phyloP scores from a whole-genome alignment of 2,329 filamentous ascomycete species.

The Xylariaceae sp. region DNA sequence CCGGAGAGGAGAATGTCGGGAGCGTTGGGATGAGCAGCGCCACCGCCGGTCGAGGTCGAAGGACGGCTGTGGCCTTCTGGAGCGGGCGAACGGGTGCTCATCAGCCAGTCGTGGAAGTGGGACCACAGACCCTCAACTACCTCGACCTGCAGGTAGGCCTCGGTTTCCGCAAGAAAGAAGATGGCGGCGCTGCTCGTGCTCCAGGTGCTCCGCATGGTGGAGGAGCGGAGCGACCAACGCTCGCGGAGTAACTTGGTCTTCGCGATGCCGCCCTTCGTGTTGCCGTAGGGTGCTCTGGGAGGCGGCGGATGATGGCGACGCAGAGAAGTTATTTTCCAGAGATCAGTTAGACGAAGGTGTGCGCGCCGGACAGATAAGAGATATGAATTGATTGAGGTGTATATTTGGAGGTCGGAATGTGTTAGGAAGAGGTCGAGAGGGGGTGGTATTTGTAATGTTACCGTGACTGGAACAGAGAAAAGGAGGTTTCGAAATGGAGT shows the following conservation, averaged over 20 bases:
- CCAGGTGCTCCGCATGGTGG: slow-evolving; percentile 82
- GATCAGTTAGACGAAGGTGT: slow-evolving; percentile 79
- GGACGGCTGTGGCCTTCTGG: slow-evolving; percentile 26
- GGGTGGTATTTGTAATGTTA: slow-evolving; percentile 75
- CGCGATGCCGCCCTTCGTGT: slow-evolving; percentile 63
- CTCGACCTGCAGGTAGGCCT: slow-evolving; percentile 88
- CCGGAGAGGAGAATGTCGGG: no score
- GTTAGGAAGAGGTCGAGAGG: slow-evolving; percentile 89
- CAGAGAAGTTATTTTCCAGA: slow-evolving; percentile 85
- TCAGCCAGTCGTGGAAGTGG: slow-evolving; percentile 78
- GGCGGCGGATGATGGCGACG: slow-evolving; percentile 79
- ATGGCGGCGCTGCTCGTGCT: slow-evolving; percentile 85
- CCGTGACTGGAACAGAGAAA: slow-evolving; percentile 74
- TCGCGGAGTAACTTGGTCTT: slow-evolving; percentile 67
- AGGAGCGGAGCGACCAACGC: slow-evolving; percentile 66
- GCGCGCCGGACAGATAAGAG: slow-evolving; percentile 84
- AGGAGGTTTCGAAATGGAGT: slow-evolving; percentile 80
- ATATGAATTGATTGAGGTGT: slow-evolving; percentile 86
- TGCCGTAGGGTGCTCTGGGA: slow-evolving; percentile 67
- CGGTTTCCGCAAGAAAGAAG: slow-evolving; percentile 87
- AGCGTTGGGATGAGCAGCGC: background rate
- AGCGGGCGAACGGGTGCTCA: slow-evolving; percentile 43
- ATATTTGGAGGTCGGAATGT: slow-evolving; percentile 74
- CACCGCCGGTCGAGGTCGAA: slow-evolving; percentile 11
- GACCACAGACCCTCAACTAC: slow-evolving; percentile 83